Conservation (phyloP, 139 green algal species). For the Tetradesmus lagerheimii region DNA sequence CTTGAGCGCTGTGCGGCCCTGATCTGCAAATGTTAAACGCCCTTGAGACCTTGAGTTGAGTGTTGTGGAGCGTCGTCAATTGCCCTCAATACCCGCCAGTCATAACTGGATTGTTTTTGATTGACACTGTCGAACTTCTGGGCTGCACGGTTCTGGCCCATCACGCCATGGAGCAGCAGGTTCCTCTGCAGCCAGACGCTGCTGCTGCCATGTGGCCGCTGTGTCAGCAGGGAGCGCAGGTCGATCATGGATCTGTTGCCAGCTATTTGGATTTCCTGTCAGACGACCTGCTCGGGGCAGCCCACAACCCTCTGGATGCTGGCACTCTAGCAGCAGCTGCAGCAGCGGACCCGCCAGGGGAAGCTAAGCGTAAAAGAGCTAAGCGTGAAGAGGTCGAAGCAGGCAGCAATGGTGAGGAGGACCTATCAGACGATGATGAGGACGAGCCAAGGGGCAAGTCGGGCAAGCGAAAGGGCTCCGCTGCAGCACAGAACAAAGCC, state of each 20-base stretch:
- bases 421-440: constrained; percentile 49
- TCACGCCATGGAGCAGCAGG: background rate
- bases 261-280: constrained; percentile 46
- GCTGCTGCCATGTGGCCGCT: background rate
- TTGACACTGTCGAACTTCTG: background rate
- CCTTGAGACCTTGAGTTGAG: background rate
- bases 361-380: constrained; percentile 2
- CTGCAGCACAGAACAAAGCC: constrained; percentile 74
- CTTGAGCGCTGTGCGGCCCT: too few relatives aligned
- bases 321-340: constrained; percentile 38
- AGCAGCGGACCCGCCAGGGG: background rate
- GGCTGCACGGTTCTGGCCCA: background rate
- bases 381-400: constrained; percentile 49
- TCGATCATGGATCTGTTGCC: background rate
- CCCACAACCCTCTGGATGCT: constrained; percentile 24
- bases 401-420: constrained; percentile 37
- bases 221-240: background rate
- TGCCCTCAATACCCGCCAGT: background rate
- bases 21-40: background rate
- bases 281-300: constrained; percentile 24
- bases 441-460: constrained; percentile 57
- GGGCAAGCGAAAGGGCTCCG: constrained; percentile 63
- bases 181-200: background rate
- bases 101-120: background rate
- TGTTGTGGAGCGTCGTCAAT: background rate